phyloP scores from a whole-genome alignment of 2,329 filamentous ascomycete genomes.

The Cylindrodendrum hubeiense region DNA sequence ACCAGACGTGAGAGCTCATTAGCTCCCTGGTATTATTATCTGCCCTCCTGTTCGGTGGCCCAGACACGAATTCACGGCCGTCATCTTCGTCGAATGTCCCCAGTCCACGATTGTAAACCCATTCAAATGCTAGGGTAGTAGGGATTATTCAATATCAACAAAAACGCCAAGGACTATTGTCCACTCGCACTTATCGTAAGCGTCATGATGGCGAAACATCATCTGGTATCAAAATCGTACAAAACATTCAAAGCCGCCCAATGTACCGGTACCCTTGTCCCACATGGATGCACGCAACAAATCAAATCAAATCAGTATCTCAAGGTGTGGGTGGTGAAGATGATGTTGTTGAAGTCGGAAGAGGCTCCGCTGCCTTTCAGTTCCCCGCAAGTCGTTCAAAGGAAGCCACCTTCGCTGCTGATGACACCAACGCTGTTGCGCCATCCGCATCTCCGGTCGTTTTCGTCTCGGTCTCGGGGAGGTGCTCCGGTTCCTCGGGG shows the following conservation, averaged over 20 bases:
- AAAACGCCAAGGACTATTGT: conserved; percentile 36
- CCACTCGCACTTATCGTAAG: conserved; percentile 38
- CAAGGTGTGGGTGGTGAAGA: conserved; percentile 9
- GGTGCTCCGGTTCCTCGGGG: conserved; percentile 52
- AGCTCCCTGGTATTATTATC: background rate
- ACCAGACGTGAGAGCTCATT: background rate
- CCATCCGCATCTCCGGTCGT: conserved; percentile 66
- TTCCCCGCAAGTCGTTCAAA: conserved; percentile 52
- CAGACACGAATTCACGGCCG: background rate
- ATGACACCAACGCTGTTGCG: conserved; percentile 68
- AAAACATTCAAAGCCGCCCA: conserved; percentile 38
- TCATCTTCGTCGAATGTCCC: background rate
- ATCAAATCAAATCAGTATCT: conserved; percentile 12
- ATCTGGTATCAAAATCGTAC: conserved; percentile 47
- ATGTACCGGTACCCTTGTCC: conserved; percentile 9
- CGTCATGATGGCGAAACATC: conserved; percentile 40
- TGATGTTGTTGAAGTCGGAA: background rate
- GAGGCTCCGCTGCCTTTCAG: conserved; percentile 3
- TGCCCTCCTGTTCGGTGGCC: background rate
- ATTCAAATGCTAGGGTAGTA: background rate
- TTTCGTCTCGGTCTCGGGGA: conserved; percentile 49
- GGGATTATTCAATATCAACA: conserved; percentile 27
- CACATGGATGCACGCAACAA: conserved; percentile 13
- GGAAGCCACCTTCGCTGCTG: conserved; percentile 65
- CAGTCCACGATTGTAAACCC: background rate